Percentiles rank a stretch among this genome's conserved stretches.
phyloP scores from a whole-genome alignment of 2,329 filamentous ascomycete genomes.

The Geosmithia putterillii region DNA sequence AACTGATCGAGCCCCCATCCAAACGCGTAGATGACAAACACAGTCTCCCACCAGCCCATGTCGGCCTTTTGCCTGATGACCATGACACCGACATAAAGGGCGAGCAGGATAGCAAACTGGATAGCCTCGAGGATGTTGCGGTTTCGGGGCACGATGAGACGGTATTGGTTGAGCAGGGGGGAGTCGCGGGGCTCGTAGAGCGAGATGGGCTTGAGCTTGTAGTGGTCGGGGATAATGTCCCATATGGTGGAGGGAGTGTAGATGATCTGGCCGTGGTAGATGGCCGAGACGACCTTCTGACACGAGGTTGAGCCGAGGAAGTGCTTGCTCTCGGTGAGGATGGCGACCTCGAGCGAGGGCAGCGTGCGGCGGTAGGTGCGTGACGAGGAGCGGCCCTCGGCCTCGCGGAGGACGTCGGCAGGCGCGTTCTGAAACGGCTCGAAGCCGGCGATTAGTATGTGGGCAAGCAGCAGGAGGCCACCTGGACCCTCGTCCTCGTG shows the following conservation, averaged over 20 bases:
- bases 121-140: conserved; percentile 62
- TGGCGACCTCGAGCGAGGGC: conserved; percentile 72
- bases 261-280: conserved; percentile 68
- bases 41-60: conserved; percentile 46
- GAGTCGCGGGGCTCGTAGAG: conserved; percentile 68
- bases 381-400: conserved; percentile 29
- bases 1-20: conserved; percentile 74
- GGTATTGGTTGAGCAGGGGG: conserved; percentile 72
- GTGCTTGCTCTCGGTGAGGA: conserved; percentile 68
- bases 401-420: conserved; percentile 47
- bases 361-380: conserved; percentile 46
- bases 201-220: conserved; percentile 73
- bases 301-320: conserved; percentile 69
- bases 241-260: conserved; percentile 75
- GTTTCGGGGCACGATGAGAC: conserved; percentile 69
- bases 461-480: conserved; percentile 61
- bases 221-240: conserved; percentile 75
- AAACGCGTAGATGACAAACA: conserved; percentile 61
- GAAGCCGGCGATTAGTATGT: conserved; percentile 73
- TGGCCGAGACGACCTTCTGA: conserved; percentile 70
- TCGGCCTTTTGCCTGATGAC: conserved; percentile 45
- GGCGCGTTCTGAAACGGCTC: conserved; percentile 79
- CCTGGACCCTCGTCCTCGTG: conserved; percentile 53
- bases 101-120: conserved; percentile 60
- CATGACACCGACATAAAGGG: conserved; percentile 64